Percentiles rank a stretch among this genome's conserved stretches.
Evolutionary conservation across 1,284 basidiomycete genomes (phyloP).

Genomic region (Ceratobasidium sp.): DNA sequence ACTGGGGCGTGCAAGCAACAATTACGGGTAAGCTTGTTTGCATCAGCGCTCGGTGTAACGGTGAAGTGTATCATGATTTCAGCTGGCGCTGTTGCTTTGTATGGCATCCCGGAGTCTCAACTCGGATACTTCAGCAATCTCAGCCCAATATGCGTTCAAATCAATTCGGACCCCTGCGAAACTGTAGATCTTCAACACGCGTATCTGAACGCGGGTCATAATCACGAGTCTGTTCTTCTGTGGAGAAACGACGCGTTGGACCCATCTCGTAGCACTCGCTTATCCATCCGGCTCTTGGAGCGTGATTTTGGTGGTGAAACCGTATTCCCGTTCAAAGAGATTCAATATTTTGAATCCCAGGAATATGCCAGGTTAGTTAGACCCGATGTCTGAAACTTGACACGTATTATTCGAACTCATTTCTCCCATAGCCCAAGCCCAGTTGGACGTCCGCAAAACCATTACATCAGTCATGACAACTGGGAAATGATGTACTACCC

Average conservation of each 20-base stretch:
- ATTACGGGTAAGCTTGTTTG: background rate
- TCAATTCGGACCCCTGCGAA: conserved; percentile 18
- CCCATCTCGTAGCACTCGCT: background rate
- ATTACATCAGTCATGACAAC: conserved; percentile 64
- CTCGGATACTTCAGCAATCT: background rate
- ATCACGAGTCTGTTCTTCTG: conserved; percentile 18
- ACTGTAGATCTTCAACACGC: conserved; percentile 4
- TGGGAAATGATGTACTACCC: conserved; percentile 59
- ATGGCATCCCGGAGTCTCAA: conserved; percentile 6
- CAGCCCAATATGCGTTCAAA: conserved; percentile 11
- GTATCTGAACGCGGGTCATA: background rate
- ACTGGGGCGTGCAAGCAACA: conserved; percentile 16
- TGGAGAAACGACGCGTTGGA: conserved; percentile 20
- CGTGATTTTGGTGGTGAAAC: background rate
- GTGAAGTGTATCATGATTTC: background rate
- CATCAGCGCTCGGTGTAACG: background rate
- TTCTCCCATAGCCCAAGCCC: background rate
- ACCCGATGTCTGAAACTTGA: background rate
- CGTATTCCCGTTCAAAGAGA: conserved; percentile 22
- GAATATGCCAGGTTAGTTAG: conserved; percentile 21
- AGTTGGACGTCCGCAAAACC: conserved; percentile 61
- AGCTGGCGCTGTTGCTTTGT: conserved; percentile 22
- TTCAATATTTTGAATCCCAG: conserved; percentile 4
- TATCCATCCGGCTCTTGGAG: background rate
- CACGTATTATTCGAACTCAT: background rate